phyloP scores from a whole-genome alignment of 2,329 filamentous ascomycete genomes.

The Cercospora sesami region DNA sequence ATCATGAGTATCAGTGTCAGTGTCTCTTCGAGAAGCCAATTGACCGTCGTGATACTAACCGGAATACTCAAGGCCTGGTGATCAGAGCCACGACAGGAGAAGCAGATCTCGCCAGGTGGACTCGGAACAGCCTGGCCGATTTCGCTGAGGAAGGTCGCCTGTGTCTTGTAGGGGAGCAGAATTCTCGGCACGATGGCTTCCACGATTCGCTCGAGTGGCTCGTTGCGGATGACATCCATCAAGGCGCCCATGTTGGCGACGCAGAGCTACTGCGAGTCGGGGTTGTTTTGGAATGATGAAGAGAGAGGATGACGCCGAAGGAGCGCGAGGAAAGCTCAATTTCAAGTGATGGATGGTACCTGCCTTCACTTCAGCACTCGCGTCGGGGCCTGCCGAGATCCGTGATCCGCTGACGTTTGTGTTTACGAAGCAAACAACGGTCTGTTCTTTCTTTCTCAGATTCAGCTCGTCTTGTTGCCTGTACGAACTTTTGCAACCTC shows the following conservation, averaged over 20 bases:
- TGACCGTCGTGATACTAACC: background rate
- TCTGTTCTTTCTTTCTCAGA: background rate
- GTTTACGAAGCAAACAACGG: background rate
- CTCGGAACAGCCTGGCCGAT: background rate
- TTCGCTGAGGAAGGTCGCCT: background rate
- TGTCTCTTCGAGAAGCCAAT: background rate
- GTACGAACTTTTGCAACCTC: background rate
- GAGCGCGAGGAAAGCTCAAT: background rate
- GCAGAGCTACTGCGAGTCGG: background rate
- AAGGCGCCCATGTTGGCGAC: background rate
- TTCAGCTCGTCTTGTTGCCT: background rate
- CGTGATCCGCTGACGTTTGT: background rate
- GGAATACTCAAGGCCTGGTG: background rate
- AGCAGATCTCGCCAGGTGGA: background rate
- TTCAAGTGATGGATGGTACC: background rate
- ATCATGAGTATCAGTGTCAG: background rate
- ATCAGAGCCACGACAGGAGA: background rate
- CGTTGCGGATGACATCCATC: background rate
- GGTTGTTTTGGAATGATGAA: background rate
- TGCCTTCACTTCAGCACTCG: background rate
- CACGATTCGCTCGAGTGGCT: background rate
- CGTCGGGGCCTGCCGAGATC: background rate
- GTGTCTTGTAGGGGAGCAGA: background rate
- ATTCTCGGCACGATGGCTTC: background rate
- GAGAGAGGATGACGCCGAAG: background rate